Conservation (phyloP, 208 protist species). For the Tritrichomonas foetus region DNA sequence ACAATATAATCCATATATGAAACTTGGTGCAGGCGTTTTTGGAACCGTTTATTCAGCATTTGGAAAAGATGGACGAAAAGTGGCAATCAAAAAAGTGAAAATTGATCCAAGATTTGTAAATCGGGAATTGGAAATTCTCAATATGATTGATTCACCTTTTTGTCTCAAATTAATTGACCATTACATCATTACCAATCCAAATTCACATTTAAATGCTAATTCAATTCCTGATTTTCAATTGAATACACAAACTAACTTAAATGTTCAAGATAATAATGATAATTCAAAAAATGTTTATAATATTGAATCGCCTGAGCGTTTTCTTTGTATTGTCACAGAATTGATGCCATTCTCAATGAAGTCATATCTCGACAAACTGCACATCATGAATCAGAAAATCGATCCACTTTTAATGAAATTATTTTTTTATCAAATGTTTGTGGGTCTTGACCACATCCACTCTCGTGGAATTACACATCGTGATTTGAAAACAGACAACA, state of each 20-base stretch:
- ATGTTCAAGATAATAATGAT: no score
- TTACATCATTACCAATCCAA: no score
- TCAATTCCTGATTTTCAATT: no score
- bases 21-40: background rate
- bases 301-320: no score
- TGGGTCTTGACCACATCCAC: slow-evolving; percentile 91
- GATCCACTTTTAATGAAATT: slow-evolving; percentile 58
- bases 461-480: slow-evolving; percentile 73
- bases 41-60: background rate
- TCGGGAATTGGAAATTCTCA: background rate
- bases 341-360: no score
- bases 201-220: no score
- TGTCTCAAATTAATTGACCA: background rate
- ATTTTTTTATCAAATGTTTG: slow-evolving; percentile 89
- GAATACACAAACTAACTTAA: no score
- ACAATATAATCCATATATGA: background rate
- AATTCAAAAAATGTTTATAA: no score
- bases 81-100: background rate
- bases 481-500: slow-evolving; percentile 89
- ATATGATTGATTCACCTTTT: background rate
- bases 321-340: no score
- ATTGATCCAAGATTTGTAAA: background rate
- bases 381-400: no score
- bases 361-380: no score
- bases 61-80: background rate